phyloP scores from a whole-genome alignment of 1,139 yeast species.

The Yamadazyma trypodendri region DNA sequence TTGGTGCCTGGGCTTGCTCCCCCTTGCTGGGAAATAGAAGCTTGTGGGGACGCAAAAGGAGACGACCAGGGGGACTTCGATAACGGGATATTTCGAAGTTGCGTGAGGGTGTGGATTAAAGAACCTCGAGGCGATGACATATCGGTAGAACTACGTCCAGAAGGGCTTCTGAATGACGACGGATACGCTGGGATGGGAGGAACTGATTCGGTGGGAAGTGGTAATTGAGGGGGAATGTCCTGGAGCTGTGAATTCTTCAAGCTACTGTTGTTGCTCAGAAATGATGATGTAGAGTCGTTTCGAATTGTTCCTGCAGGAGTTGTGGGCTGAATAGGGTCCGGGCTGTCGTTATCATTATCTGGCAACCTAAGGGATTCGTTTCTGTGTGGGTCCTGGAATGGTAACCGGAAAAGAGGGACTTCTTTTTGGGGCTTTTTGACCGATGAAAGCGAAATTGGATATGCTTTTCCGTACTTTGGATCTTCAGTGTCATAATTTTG shows the following conservation, averaged over 20 bases:
- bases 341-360: background rate
- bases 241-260: slow-evolving; percentile 34
- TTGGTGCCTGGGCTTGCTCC: slow-evolving; percentile 4
- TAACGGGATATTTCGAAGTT: slow-evolving; percentile 39
- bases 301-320: slow-evolving; percentile 12
- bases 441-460: slow-evolving; percentile 23
- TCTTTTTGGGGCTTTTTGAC: slow-evolving; percentile 29
- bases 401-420: slow-evolving; percentile 57
- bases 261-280: slow-evolving; percentile 25
- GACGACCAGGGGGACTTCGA: slow-evolving; percentile 41
- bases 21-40: slow-evolving; percentile 39
- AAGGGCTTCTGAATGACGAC: slow-evolving; percentile 31
- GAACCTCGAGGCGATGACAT: slow-evolving; percentile 45
- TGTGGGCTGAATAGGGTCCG: background rate
- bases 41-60: slow-evolving; percentile 49
- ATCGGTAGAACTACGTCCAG: slow-evolving; percentile 40
- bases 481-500: slow-evolving; percentile 6
- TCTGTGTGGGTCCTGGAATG: slow-evolving; percentile 48
- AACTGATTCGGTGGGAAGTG: slow-evolving; percentile 52
- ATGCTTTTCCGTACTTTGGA: slow-evolving; percentile 10
- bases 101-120: slow-evolving; percentile 42
- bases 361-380: background rate
- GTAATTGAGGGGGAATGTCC: slow-evolving; percentile 54
- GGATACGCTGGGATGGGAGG: slow-evolving; percentile 46
- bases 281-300: slow-evolving; percentile 31